Evolutionary conservation across 306 rosid species (phyloP).

Genomic region (Trifolium dubium): DNA sequence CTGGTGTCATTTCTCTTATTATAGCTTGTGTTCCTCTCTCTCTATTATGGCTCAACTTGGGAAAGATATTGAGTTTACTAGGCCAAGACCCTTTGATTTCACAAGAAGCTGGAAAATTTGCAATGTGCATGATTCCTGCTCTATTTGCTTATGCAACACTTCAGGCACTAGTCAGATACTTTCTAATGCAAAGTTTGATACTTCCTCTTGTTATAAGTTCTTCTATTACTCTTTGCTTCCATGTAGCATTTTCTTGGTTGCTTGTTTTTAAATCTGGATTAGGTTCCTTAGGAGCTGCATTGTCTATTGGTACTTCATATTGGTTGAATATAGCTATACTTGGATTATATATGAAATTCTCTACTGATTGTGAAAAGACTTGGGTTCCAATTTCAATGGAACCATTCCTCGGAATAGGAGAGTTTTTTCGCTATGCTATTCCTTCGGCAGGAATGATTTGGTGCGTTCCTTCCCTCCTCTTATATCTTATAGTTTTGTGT

Average conservation of each 20-base stretch:
- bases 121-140: conserved; percentile 70
- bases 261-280: conserved; percentile 65
- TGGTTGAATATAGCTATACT: conserved; percentile 82
- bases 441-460: conserved; percentile 89
- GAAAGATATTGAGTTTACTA: conserved; percentile 51
- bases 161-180: conserved; percentile 64
- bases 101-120: conserved; percentile 70
- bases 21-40: conserved; percentile 68
- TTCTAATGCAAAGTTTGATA: conserved; percentile 67
- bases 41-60: conserved; percentile 66
- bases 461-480: conserved; percentile 43
- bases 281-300: conserved; percentile 76
- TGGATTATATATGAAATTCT: conserved; percentile 55
- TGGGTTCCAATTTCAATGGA: conserved; percentile 63
- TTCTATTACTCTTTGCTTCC: conserved; percentile 55
- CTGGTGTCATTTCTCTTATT: conserved; percentile 59
- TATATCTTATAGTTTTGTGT: neutral
- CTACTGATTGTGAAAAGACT: conserved; percentile 54
- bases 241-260: conserved; percentile 71
- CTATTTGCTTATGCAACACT: conserved; percentile 76
- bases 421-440: conserved; percentile 61
- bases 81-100: conserved; percentile 92
- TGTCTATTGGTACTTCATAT: conserved; percentile 71
- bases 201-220: conserved; percentile 66
- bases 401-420: conserved; percentile 61